Evolutionary conservation across 257 asterid species (phyloP).

Genomic region (Plectranthus barbatus): DNA sequence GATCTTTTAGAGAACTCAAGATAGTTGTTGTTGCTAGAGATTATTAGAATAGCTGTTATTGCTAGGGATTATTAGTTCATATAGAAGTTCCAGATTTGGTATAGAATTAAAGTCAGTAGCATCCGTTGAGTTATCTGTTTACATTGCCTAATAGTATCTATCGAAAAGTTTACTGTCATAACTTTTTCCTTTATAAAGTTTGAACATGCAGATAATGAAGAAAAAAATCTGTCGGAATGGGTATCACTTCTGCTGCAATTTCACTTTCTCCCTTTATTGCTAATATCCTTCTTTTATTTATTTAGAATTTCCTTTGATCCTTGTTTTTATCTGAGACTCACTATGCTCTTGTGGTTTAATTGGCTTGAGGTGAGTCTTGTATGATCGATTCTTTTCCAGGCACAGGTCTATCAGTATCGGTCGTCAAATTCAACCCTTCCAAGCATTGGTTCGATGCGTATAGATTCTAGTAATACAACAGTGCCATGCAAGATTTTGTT

Average conservation of each 20-base stretch:
- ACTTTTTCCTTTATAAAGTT: conserved; percentile 1
- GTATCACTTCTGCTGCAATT: not conserved
- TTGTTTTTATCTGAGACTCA: not conserved
- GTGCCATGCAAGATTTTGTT: conserved; percentile 78
- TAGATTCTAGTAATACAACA: conserved; percentile 31
- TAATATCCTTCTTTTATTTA: not conserved
- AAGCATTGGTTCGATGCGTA: conserved; percentile 44
- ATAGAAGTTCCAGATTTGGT: conserved; percentile 5
- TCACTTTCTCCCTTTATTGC: not conserved
- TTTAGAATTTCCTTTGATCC: not conserved
- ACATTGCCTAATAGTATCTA: not conserved
- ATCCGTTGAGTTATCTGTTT: not conserved
- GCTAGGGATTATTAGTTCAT: conserved; percentile 2
- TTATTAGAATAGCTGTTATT: conserved; percentile 4
- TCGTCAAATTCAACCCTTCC: conserved; percentile 23
- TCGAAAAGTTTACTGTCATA: not conserved
- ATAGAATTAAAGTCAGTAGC: not conserved
- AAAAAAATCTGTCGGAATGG: not conserved
- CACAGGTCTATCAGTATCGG: conserved; percentile 36
- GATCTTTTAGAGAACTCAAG: conserved; percentile 2
- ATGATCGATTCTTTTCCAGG: conserved; percentile 18
- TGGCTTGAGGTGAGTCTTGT: conserved; percentile 13
- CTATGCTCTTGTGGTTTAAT: not conserved
- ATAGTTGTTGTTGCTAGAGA: not conserved
- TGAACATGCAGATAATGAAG: conserved; percentile 1